Evolutionary conservation across 495 filamentous ascomycete species (phyloP), one percentile per base, ranked within the genome.

Genomic region (Daldinia loculata): DNA sequence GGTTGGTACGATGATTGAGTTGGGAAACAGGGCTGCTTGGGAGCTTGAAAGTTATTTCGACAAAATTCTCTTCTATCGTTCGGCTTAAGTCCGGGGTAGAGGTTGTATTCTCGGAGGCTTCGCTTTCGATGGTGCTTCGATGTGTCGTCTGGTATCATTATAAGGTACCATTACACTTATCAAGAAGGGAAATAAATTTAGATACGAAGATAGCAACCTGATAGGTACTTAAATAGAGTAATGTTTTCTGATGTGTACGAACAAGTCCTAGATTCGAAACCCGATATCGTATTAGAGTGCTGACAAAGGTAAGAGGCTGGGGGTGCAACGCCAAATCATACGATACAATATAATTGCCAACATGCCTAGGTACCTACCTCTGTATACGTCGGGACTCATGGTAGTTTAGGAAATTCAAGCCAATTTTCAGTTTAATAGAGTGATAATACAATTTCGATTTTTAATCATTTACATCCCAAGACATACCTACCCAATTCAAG

Each of bases 11-110:
- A 67, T 77, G 17, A 51, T 73, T 4, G 32, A 34, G 30, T 58
- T 83, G 30, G 61, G 56, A 4, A 19, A 17, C 0, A 50, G 55
- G 2, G 56, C 74, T 7, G 61, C 69, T 41, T n/a, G 15, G 11
- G 77, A 78, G 43, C 60, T 82, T 36, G 75, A 78, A 50, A 38
- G 8, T 3, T 83, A 83, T 68, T 80, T 83, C 19, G 43, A 48
- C 43, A 48, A 48, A 11, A 48, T 48, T 14, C 43, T 48, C 22
- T 22, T 48, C 43, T 48, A 48, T 48, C 43, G 43, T 4, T 48
- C 43, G 19, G 43, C 1, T 22, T 48, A 24, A 12, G 43, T 2
- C 8, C 4, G 22, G 9, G 22, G 14, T 48, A 22, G 17, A n/a
- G 6, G 50, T 30, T 30, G 19, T 30, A 17, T 53, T 30, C 2